Evolutionary conservation across 441 rosid genomes (phyloP).

Genomic region (Croton setiger): DNA sequence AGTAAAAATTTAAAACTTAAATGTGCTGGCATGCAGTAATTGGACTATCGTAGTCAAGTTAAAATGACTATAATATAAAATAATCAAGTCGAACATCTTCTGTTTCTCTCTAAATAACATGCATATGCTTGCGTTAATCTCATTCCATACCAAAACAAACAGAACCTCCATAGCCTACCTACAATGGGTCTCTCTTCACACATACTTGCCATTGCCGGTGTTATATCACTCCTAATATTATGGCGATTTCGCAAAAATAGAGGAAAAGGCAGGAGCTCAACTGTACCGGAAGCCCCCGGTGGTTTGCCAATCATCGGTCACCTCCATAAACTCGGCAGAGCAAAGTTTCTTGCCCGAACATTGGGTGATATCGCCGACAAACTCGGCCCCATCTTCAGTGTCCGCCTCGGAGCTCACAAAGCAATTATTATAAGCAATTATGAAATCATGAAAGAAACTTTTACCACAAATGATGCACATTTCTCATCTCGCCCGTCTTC

Average conservation of each 20-base stretch:
- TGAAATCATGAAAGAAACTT: background rate
- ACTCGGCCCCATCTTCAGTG: background rate
- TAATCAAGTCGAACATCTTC: too few relatives aligned
- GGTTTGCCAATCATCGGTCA: slow-evolving; percentile 5
- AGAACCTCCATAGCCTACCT: background rate
- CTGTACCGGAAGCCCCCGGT: background rate
- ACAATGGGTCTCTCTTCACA: background rate
- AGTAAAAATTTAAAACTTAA: too few relatives aligned
- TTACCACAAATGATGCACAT: background rate
- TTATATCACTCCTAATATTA: background rate
- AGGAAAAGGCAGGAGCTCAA: background rate
- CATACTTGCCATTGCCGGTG: background rate
- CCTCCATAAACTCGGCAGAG: background rate
- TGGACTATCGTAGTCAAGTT: too few relatives aligned
- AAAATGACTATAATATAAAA: too few relatives aligned
- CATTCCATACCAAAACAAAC: background rate
- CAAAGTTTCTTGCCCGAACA: slow-evolving; percentile 2
- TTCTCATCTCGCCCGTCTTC: background rate
- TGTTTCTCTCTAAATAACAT: too few relatives aligned
- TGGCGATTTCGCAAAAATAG: background rate
- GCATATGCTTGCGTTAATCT: too few relatives aligned
- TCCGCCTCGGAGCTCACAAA: background rate
- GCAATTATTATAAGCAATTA: background rate
- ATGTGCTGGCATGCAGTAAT: too few relatives aligned
- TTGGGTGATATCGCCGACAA: background rate